These are phyloP conservation scores for Periconia digitata DNA, from an alignment of 2,329 filamentous ascomycete genomes.

Conservation along the genomic window DNA sequence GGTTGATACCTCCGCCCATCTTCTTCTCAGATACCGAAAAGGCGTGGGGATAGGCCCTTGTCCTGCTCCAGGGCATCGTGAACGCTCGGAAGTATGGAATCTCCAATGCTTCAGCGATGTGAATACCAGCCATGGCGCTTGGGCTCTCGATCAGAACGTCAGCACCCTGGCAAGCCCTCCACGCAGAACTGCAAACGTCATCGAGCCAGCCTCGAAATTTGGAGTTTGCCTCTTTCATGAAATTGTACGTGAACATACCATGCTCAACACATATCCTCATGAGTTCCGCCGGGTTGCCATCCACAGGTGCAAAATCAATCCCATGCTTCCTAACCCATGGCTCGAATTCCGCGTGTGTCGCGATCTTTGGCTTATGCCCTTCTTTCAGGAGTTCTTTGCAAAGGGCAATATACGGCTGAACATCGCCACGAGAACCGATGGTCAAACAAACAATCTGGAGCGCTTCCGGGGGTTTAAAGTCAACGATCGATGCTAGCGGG, in stretches of 20 bases:
- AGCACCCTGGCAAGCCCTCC: slow-evolving; percentile 78
- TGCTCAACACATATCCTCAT: slow-evolving; percentile 97
- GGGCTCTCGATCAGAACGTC: slow-evolving; percentile 94
- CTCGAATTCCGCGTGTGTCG: slow-evolving; percentile 88
- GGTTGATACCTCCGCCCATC: slow-evolving; percentile 94
- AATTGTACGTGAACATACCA: slow-evolving; percentile 93
- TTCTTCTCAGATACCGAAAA: slow-evolving; percentile 92
- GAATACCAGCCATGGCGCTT: slow-evolving; percentile 95
- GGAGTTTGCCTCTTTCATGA: slow-evolving; percentile 76
- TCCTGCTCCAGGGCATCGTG: slow-evolving; percentile 98
- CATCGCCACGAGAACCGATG: slow-evolving; percentile 92
- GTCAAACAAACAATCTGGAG: slow-evolving; percentile 90
- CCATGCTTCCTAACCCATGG: slow-evolving; percentile 89
- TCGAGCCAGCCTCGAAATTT: slow-evolving; percentile 92
- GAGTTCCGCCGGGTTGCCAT: slow-evolving; percentile 87
- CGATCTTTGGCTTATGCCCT: slow-evolving; percentile 83
- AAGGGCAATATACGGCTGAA: slow-evolving; percentile 95
- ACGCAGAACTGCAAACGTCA: slow-evolving; percentile 78
- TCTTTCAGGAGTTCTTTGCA: slow-evolving; percentile 89
- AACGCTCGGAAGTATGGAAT: slow-evolving; percentile 98
- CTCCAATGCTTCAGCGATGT: slow-evolving; percentile 88
- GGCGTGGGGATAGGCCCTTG: slow-evolving; percentile 91
- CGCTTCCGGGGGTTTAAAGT: slow-evolving; percentile 81
- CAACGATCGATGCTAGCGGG: slow-evolving; percentile 80
- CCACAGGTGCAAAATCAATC: slow-evolving; percentile 86